Base-by-base conservation (phyloP, 768 basidiomycete genomes). In the Floccularia luteovirens region DNA sequence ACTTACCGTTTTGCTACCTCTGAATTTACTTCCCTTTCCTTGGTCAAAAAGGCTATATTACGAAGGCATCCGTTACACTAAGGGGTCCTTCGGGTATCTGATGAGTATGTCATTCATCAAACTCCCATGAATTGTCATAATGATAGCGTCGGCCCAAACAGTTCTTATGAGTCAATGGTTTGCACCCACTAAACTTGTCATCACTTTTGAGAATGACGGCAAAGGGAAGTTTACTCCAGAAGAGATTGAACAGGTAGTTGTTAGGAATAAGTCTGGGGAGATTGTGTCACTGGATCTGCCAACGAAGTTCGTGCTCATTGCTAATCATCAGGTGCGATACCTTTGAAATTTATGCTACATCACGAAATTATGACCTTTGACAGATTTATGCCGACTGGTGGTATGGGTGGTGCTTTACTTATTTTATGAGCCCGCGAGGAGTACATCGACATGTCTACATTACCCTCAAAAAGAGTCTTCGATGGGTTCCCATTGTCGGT, bases 401-500 rank as follows among this genome's bases (percentile, higher is more conserved):
- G 82, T 94, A 93, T 53, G 75, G 83, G 25, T 97, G 89, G 84
- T 82, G 80, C 46, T 60, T 91, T 32, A 72, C 77, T 8, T 89
- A 90, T 54, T 85, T 82, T 52, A 72, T 78, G 48, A 64, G 69
- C 38, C 70, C 75, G 2, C 67, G 77, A 49, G 66, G 66, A 30
- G 74, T 79, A 1, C 77, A 85, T 55, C 70, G 70, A 44, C 75
- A 89, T 46, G 73, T 98, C 24, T 83, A 79, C 58, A 99, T 99
- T 53, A 82, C 94, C 13, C 66, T 98, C 43, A 99, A 98, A 72
- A 88, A 85, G 56, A 86, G 82, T 50, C 67, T 98, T 43, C 86
- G 86, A 47, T 72, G 72, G 72, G 56, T 94, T 2, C 94, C 94
- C 13, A 56, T 99, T 34, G 57, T 92, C 20, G 94, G 94, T 11